Evolutionary conservation across 2,329 filamentous ascomycete species (phyloP).

Genomic region (Penicillium sp.): DNA sequence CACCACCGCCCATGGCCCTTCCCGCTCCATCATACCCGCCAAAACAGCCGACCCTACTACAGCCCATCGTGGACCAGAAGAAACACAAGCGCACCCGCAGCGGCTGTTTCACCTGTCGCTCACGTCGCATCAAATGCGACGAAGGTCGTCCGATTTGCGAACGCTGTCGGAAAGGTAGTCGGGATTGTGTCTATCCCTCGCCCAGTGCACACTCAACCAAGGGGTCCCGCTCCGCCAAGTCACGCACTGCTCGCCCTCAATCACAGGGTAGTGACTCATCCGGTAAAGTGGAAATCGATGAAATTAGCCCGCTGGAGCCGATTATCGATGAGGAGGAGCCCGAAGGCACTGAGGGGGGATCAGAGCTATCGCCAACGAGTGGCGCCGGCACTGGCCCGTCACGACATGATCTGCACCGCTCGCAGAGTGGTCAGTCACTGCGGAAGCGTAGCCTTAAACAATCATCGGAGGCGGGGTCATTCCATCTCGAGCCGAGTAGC

Average conservation of each 20-base stretch:
- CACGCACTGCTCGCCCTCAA: constrained; percentile 42
- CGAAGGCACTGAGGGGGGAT: constrained; percentile 29
- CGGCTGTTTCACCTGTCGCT: constrained; percentile 90
- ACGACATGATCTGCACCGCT: constrained; percentile 30
- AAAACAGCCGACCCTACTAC: constrained; percentile 38
- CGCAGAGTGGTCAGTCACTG: constrained; percentile 37
- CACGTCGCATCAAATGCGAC: constrained; percentile 91
- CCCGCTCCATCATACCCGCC: constrained; percentile 24
- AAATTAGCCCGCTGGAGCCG: constrained; percentile 44
- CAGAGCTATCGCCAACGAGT: constrained; percentile 28
- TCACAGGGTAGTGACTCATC: constrained; percentile 55
- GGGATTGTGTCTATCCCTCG: constrained; percentile 88
- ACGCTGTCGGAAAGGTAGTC: constrained; percentile 84
- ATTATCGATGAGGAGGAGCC: constrained; percentile 51
- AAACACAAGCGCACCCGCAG: constrained; percentile 93
- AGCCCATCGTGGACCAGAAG: constrained; percentile 64
- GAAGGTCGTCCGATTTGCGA: constrained; percentile 87
- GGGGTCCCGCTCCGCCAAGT: constrained; percentile 48
- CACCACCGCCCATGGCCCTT: constrained; percentile 23
- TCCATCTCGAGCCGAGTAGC: constrained; percentile 50
- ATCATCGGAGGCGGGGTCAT: constrained; percentile 42
- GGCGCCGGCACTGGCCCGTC: constrained; percentile 24
- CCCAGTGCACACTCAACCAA: constrained; percentile 48
- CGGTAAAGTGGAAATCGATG: constrained; percentile 52
- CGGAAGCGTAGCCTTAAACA: constrained; percentile 34